Evolutionary conservation across 768 basidiomycete species (phyloP).

Genomic region (Inosperma sp.): DNA sequence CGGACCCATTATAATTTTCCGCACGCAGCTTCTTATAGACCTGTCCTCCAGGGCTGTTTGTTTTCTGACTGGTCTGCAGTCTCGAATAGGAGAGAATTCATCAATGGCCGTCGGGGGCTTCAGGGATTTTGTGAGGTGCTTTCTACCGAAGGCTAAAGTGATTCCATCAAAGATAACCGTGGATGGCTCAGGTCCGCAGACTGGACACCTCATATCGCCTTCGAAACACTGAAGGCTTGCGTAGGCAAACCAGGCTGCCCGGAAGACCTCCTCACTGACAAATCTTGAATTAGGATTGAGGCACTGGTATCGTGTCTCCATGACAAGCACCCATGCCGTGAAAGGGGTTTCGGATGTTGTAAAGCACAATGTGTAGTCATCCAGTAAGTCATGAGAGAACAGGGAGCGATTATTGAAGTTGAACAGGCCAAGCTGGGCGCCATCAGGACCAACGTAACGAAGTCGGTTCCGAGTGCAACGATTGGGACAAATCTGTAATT

Average conservation of each 20-base stretch:
- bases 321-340: constrained; percentile 20
- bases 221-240: constrained; percentile 15
- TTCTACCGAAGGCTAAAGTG: constrained; percentile 24
- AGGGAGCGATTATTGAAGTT: constrained; percentile 29
- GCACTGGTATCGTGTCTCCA: constrained; percentile 17
- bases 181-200: constrained; percentile 23
- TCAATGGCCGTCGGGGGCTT: constrained; percentile 15
- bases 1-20: background rate
- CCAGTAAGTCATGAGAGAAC: constrained; percentile 27
- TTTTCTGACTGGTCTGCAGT: background rate
- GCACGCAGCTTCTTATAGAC: background rate
- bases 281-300: constrained; percentile 12
- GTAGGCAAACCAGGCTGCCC: constrained; percentile 30
- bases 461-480: background rate
- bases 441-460: constrained; percentile 26
- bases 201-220: constrained; percentile 20
- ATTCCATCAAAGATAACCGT: constrained; percentile 28
- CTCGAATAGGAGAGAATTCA: constrained; percentile 6
- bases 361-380: constrained; percentile 27
- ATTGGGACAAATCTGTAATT: constrained; percentile 11
- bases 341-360: constrained; percentile 32
- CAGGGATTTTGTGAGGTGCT: constrained; percentile 21
- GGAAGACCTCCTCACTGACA: constrained; percentile 24
- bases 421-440: constrained; percentile 22
- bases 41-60: background rate